phyloP scores from a whole-genome alignment of 495 filamentous ascomycete genomes.

The Pseudoneurospora amorphoporcata region DNA sequence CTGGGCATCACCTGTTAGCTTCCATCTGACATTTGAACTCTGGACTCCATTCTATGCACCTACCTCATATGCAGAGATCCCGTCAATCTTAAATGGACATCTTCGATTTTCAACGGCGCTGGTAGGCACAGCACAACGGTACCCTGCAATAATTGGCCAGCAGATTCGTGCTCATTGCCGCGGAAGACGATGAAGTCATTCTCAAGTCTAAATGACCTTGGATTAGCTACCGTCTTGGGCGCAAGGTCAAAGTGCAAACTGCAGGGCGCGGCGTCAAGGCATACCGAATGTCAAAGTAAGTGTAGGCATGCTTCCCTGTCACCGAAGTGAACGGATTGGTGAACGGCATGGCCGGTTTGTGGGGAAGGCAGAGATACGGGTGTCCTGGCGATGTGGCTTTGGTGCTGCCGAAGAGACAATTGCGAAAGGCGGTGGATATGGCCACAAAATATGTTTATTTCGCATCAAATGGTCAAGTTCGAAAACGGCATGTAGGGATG shows the following conservation, averaged over 20 bases:
- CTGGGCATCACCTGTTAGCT: constrained; percentile 16
- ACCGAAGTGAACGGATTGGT: constrained; percentile 40
- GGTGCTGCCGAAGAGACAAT: background rate
- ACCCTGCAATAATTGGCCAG: constrained; percentile 64
- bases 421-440: background rate
- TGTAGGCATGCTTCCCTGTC: constrained; percentile 29
- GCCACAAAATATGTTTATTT: background rate
- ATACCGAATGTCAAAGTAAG: constrained; percentile 47
- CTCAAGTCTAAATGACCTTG: constrained; percentile 47
- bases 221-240: background rate
- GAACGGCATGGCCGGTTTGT: constrained; percentile 31
- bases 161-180: constrained; percentile 62
- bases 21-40: background rate
- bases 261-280: constrained; percentile 4
- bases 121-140: constrained; percentile 65
- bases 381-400: background rate
- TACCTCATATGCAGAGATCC: constrained; percentile 63
- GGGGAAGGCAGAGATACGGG: background rate
- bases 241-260: background rate
- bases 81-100: constrained; percentile 59
- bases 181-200: constrained; percentile 72
- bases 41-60: constrained; percentile 10
- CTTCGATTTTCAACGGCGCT: constrained; percentile 57
- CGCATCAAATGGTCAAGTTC: background rate
- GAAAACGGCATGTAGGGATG: background rate